Evolutionary conservation across 768 basidiomycete genomes (phyloP).

Genomic region (Pleurotus pulmonarius): DNA sequence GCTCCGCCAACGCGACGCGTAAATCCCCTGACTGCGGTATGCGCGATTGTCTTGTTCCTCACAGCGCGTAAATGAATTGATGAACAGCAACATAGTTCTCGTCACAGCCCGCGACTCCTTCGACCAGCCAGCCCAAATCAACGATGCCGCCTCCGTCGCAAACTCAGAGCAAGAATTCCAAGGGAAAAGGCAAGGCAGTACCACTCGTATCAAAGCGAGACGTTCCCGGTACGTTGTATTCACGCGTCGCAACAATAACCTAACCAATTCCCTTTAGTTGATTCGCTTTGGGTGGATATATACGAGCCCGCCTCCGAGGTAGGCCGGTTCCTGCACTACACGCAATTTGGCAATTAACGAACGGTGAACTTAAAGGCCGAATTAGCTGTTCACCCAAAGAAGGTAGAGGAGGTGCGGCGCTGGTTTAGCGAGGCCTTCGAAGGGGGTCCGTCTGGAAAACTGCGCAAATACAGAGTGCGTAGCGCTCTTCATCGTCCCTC

Average conservation of each 20-base stretch:
- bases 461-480: constrained; percentile 68
- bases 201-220: constrained; percentile 6
- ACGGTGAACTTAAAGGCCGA: constrained; percentile 43
- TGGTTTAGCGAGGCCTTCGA: constrained; percentile 76
- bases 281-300: constrained; percentile 57
- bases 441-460: constrained; percentile 57
- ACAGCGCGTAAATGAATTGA: not conserved
- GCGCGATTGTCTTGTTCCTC: not conserved
- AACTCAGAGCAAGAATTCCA: not conserved
- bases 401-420: constrained; percentile 71
- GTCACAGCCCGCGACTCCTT: not conserved
- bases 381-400: constrained; percentile 75
- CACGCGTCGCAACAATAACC: not conserved
- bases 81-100: constrained; percentile 1
- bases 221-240: not conserved
- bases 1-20: constrained; percentile 12
- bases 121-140: not conserved
- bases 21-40: constrained; percentile 22
- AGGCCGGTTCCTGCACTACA: constrained; percentile 5
- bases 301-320: constrained; percentile 62
- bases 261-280: constrained; percentile 21
- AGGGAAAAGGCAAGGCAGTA: constrained; percentile 23
- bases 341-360: not conserved
- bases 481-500: not conserved
- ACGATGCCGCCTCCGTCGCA: constrained; percentile 5